A percentile compares a stretch with the other conserved stretches of the same genome.
These are phyloP conservation scores for Millerago galiae DNA, from an alignment of 805 yeast genomes.

Conservation along the genomic window DNA sequence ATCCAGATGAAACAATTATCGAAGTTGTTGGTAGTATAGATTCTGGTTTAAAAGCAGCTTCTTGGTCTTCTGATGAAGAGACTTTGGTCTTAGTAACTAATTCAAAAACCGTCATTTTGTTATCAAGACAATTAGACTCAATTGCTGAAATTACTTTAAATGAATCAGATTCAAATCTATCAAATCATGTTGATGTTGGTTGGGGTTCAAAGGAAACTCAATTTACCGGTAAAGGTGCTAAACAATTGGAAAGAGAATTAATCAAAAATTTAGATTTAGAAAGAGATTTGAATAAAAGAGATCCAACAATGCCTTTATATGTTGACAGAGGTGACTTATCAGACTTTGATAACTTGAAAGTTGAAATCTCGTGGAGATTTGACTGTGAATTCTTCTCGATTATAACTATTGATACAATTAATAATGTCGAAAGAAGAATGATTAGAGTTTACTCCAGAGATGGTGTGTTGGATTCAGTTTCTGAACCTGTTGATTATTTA, in stretches of 20 bases:
- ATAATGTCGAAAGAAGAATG: conserved; percentile 52
- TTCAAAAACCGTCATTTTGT: conserved; percentile 52
- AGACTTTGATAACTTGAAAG: conserved; percentile 41
- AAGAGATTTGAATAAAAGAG: conserved; percentile 61
- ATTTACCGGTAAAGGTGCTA: conserved; percentile 89
- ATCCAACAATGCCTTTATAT: conserved; percentile 79
- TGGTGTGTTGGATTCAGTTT: conserved; percentile 71
- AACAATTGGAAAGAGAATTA: conserved; percentile 61
- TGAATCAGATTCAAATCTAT: conserved; percentile 53
- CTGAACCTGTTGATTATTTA: conserved; percentile 83
- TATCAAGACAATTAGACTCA: conserved; percentile 76
- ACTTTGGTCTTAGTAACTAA: conserved; percentile 62
- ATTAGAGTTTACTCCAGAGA: conserved; percentile 77
- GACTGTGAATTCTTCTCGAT: conserved; percentile 83
- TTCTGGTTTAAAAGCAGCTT: conserved; percentile 61
- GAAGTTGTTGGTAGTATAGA: conserved; percentile 85
- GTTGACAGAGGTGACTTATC: conserved; percentile 65
- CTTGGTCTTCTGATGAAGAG: conserved; percentile 93
- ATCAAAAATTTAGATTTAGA: conserved; percentile 54
- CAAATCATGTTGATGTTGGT: conserved; percentile 90
- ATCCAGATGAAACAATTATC: conserved; percentile 45
- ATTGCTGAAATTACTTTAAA: conserved; percentile 51
- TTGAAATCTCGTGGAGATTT: conserved; percentile 85
- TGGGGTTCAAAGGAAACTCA: conserved; percentile 99
- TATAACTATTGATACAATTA: conserved; percentile 44